A percentile compares a stretch with the other conserved stretches of the same genome.
These are phyloP conservation scores for Thraustotheca clavata DNA, from an alignment of 352 stramenopile genomes.

Conservation along the genomic window DNA sequence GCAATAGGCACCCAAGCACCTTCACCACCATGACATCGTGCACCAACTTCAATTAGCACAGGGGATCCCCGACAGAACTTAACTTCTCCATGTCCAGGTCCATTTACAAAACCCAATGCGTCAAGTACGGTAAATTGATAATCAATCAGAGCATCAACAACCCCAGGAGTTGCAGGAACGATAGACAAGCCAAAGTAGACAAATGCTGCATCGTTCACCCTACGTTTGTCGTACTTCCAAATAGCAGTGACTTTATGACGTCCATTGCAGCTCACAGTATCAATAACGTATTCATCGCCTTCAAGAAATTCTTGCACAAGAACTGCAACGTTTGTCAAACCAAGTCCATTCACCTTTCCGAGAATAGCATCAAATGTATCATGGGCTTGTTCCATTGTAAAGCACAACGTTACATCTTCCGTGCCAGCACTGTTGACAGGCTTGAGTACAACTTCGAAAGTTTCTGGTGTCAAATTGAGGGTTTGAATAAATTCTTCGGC, in stretches of 20 bases:
- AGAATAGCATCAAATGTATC: slow-evolving; percentile 79
- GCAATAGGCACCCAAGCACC: slow-evolving; percentile 90
- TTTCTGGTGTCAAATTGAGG: slow-evolving; percentile 40
- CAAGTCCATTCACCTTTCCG: slow-evolving; percentile 80
- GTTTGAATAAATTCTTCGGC: slow-evolving; percentile 62
- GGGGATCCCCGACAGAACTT: slow-evolving; percentile 79
- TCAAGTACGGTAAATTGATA: slow-evolving; percentile 79
- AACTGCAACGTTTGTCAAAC: slow-evolving; percentile 76
- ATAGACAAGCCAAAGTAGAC: slow-evolving; percentile 89
- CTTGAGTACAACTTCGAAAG: slow-evolving; percentile 89
- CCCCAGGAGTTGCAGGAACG: slow-evolving; percentile 42
- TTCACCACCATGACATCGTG: slow-evolving; percentile 93
- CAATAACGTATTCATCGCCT: slow-evolving; percentile 94
- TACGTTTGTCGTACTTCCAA: slow-evolving; percentile 97
- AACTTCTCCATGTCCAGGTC: slow-evolving; percentile 71
- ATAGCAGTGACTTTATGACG: slow-evolving; percentile 93
- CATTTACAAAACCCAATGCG: slow-evolving; percentile 61
- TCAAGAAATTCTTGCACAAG: slow-evolving; percentile 91
- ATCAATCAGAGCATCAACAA: slow-evolving; percentile 73
- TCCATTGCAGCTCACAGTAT: slow-evolving; percentile 90
- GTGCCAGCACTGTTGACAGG: slow-evolving; percentile 68
- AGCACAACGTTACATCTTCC: slow-evolving; percentile 72
- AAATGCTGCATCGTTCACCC: slow-evolving; percentile 90
- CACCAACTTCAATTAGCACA: slow-evolving; percentile 94
- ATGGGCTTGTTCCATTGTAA: slow-evolving; percentile 61